These are phyloP conservation scores for Neospora caninum DNA, from an alignment of 169 alveolate species.

Conservation along the genomic window DNA sequence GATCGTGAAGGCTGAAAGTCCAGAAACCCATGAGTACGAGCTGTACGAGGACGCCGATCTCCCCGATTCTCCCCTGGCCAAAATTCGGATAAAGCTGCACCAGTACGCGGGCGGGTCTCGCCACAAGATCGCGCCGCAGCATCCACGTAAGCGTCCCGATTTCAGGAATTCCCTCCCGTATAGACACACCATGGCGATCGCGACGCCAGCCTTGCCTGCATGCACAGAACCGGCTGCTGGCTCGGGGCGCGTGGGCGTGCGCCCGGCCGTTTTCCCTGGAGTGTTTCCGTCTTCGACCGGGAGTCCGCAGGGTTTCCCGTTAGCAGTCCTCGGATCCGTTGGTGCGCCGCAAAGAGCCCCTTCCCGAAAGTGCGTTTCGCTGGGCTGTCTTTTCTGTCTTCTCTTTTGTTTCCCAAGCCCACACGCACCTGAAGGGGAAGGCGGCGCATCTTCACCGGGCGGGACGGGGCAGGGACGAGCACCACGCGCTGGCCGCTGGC, in stretches of 20 bases:
- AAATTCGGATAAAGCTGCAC: not conserved
- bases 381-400: too few relatives aligned
- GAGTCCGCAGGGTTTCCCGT: too few relatives aligned
- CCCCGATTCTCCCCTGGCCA: not conserved
- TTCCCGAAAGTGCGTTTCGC: too few relatives aligned
- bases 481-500: not conserved
- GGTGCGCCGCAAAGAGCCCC: too few relatives aligned
- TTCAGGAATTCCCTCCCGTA: too few relatives aligned
- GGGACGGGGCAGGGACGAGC: not conserved
- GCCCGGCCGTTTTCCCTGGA: too few relatives aligned
- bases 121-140: not conserved
- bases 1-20: not conserved
- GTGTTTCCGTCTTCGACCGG: too few relatives aligned
- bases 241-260: too few relatives aligned
- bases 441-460: not conserved
- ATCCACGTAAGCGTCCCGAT: not conserved
- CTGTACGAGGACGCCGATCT: not conserved
- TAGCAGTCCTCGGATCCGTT: too few relatives aligned
- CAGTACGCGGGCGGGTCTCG: not conserved
- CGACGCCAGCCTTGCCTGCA: too few relatives aligned
- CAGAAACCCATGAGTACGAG: not conserved
- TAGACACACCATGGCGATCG: too few relatives aligned
- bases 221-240: too few relatives aligned
- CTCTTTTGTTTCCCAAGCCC: not conserved
- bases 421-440: constrained; percentile 17